Conservation (phyloP, 139 green algal genomes). For the Auxenochlorella pyrenoidosa region DNA sequence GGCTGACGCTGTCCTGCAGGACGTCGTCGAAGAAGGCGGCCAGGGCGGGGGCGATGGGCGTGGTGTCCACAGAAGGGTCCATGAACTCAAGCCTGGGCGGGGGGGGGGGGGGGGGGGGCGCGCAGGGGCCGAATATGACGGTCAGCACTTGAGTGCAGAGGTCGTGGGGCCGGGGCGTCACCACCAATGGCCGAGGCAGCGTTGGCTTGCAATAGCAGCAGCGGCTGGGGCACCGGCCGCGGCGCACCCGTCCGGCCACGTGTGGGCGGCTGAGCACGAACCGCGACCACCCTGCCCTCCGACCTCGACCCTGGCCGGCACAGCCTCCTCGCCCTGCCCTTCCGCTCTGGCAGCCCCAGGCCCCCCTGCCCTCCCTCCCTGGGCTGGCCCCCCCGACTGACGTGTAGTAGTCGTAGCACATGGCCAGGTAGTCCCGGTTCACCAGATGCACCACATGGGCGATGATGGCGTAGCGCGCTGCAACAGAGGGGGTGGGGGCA, state of each 20-base stretch:
- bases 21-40: conserved; percentile 97
- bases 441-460: conserved; percentile 97
- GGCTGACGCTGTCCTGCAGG: conserved; percentile 51
- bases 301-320: too few relatives aligned
- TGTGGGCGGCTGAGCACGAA: too few relatives aligned
- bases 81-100: conserved; percentile 87
- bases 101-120: not conserved
- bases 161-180: not conserved
- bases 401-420: conserved; percentile 51
- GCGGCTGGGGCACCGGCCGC: too few relatives aligned
- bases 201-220: too few relatives aligned
- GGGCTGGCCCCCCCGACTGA: not conserved
- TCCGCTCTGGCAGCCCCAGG: not conserved
- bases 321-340: too few relatives aligned
- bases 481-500: too few relatives aligned
- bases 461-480: conserved; percentile 79
- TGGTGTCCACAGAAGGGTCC: conserved; percentile 88
- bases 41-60: conserved; percentile 94
- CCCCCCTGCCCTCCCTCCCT: too few relatives aligned
- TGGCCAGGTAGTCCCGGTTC: conserved; percentile 79
- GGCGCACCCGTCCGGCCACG: too few relatives aligned
- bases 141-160: not conserved
- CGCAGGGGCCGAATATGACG: not conserved
- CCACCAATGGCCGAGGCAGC: too few relatives aligned
- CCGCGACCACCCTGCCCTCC: too few relatives aligned